Percentiles rank a stretch among this genome's conserved stretches.
phyloP scores from a whole-genome alignment of 352 stramenopile species.

The Pythium utonaiense region DNA sequence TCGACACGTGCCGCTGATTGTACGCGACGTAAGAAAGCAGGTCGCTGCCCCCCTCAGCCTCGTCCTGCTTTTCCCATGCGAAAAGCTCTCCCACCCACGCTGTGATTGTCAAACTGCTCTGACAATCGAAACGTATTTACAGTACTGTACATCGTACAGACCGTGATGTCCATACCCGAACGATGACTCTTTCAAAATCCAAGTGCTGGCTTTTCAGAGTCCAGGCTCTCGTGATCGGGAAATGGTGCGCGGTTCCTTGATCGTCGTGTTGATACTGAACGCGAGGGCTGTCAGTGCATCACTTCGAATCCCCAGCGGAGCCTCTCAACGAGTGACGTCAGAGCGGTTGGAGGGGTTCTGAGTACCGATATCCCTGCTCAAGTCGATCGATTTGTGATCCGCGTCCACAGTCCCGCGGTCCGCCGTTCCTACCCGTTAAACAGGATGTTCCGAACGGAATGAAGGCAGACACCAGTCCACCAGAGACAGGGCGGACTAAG shows the following conservation, averaged over 20 bases:
- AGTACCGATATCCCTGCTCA: constrained; percentile 1
- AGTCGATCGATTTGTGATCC: neutral
- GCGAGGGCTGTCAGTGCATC: neutral
- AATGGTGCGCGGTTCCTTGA: too few species aligned
- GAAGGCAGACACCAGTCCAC: neutral
- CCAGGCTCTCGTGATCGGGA: neutral
- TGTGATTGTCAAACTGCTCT: neutral
- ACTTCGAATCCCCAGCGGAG: neutral
- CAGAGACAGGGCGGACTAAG: neutral
- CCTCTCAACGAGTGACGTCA: constrained; percentile 15
- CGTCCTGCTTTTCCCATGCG: neutral
- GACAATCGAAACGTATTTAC: neutral
- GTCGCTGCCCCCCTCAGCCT: neutral
- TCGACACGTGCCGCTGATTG: neutral
- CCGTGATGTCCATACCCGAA: neutral
- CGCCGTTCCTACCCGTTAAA: neutral
- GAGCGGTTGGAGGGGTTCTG: neutral
- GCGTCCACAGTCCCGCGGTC: neutral
- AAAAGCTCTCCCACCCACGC: neutral
- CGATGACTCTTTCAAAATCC: neutral
- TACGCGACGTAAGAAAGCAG: neutral
- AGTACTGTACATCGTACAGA: too few species aligned
- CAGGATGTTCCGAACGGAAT: neutral
- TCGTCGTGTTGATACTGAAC: constrained; percentile 7
- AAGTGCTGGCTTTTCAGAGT: neutral